Conservation (phyloP, 1,139 yeast genomes). For the Meyerozyma smithsonii region DNA sequence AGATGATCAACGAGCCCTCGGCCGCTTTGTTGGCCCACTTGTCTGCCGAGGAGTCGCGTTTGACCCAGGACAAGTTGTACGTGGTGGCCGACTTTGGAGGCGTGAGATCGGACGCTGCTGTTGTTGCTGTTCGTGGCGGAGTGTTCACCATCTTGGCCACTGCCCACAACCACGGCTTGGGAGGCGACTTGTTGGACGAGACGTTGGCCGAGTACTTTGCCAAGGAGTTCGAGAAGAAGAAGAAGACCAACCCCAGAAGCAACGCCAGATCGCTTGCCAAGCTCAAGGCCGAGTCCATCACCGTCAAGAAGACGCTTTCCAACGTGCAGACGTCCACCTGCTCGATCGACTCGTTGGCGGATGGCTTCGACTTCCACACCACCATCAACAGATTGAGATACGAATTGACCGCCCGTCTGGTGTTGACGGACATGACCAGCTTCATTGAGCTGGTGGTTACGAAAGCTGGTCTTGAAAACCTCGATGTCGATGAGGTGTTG, state of each 20-base stretch:
- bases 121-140: slow-evolving; percentile 90
- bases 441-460: slow-evolving; percentile 71
- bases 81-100: slow-evolving; percentile 98
- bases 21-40: slow-evolving; percentile 85
- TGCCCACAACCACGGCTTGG: slow-evolving; percentile 75
- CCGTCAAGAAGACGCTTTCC: slow-evolving; percentile 87
- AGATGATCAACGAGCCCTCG: slow-evolving; percentile 88
- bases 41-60: slow-evolving; percentile 48
- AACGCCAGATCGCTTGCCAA: slow-evolving; percentile 86
- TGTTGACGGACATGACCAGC: slow-evolving; percentile 66
- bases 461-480: slow-evolving; percentile 80
- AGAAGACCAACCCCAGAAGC: slow-evolving; percentile 72
- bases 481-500: slow-evolving; percentile 87
- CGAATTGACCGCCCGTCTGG: slow-evolving; percentile 81
- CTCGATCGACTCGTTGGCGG: slow-evolving; percentile 92
- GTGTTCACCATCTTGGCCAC: slow-evolving; percentile 85
- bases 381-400: slow-evolving; percentile 91
- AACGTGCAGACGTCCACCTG: slow-evolving; percentile 86
- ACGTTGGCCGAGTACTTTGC: slow-evolving; percentile 81
- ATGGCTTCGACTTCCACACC: slow-evolving; percentile 90
- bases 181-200: slow-evolving; percentile 83
- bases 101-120: slow-evolving; percentile 93
- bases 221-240: slow-evolving; percentile 89
- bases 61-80: slow-evolving; percentile 69
- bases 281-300: slow-evolving; percentile 76